These are phyloP conservation scores for Flammula alnicola DNA, from an alignment of 1,284 basidiomycete species.

Conservation along the genomic window DNA sequence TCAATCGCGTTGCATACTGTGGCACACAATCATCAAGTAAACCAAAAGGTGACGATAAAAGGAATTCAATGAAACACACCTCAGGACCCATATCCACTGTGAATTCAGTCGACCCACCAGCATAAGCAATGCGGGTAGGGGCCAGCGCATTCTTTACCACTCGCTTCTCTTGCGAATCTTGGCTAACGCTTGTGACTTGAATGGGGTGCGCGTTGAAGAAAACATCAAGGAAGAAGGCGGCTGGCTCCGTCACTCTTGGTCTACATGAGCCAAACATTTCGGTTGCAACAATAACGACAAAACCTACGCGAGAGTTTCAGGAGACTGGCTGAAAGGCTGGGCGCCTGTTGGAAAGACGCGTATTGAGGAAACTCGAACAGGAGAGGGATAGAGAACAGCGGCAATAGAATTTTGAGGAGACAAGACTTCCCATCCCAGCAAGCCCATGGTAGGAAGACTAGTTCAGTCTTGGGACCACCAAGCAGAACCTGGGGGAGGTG, in stretches of 20 bases:
- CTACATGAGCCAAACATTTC: slow-evolving; percentile 12
- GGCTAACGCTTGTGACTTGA: slow-evolving; percentile 22
- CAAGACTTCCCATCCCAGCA: slow-evolving; percentile 73
- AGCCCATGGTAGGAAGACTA: slow-evolving; percentile 37
- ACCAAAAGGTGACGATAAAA: slow-evolving; percentile 10
- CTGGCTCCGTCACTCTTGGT: slow-evolving; percentile 67
- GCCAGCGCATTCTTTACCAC: slow-evolving; percentile 69
- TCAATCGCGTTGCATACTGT: slow-evolving; percentile 75
- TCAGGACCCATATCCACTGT: slow-evolving; percentile 70
- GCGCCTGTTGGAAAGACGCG: slow-evolving; percentile 65
- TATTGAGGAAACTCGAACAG: slow-evolving; percentile 65
- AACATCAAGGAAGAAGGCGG: slow-evolving; percentile 71
- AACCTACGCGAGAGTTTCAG: slow-evolving; percentile 67
- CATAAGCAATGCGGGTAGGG: slow-evolving; percentile 72
- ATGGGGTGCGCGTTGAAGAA: slow-evolving; percentile 68
- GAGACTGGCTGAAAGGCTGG: slow-evolving; percentile 61
- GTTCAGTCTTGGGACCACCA: not conserved
- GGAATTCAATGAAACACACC: slow-evolving; percentile 43
- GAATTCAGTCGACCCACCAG: slow-evolving; percentile 70
- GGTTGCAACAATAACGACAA: slow-evolving; percentile 6
- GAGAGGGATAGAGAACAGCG: slow-evolving; percentile 65
- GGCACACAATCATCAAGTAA: slow-evolving; percentile 12
- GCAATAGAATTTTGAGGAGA: slow-evolving; percentile 62
- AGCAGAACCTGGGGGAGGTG: not conserved
- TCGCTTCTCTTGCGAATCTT: slow-evolving; percentile 50